These are phyloP conservation scores for Melaleuca quinquenervia DNA, from an alignment of 345 rosid species.

Conservation along the genomic window DNA sequence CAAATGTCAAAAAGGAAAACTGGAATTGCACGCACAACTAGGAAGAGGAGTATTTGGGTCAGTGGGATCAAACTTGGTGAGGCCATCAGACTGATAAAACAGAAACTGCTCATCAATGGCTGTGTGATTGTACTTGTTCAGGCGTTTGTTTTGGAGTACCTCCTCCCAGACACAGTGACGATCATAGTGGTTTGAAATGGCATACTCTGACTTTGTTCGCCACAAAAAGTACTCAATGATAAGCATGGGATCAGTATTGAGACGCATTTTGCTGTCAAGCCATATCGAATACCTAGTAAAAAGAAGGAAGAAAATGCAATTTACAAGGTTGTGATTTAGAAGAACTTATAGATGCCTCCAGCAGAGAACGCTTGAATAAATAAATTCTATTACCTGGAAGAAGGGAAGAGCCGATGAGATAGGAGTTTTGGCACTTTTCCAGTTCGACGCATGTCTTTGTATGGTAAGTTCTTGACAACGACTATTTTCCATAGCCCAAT, in stretches of 20 bases:
- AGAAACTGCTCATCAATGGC: constrained; percentile 74
- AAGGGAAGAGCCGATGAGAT: constrained; percentile 90
- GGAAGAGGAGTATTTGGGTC: constrained; percentile 64
- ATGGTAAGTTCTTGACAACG: constrained; percentile 68
- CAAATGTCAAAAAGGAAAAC: background rate
- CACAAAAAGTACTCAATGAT: constrained; percentile 79
- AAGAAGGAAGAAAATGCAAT: background rate
- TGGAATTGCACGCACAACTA: constrained; percentile 44
- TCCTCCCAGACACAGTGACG: constrained; percentile 97
- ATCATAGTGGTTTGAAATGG: constrained; percentile 93
- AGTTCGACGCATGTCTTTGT: constrained; percentile 67
- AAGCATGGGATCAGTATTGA: constrained; percentile 63
- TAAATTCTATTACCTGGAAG: constrained; percentile 47
- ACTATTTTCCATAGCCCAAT: constrained; percentile 86
- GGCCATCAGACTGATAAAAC: constrained; percentile 74
- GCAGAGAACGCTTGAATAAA: background rate
- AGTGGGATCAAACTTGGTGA: constrained; percentile 48
- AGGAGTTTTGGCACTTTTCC: constrained; percentile 94
- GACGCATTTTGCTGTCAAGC: constrained; percentile 95
- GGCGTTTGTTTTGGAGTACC: constrained; percentile 69
- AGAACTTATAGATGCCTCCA: background rate
- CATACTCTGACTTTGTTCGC: constrained; percentile 74
- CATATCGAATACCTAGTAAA: constrained; percentile 78
- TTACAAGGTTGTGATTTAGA: background rate
- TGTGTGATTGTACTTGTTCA: constrained; percentile 63